These are phyloP conservation scores for Tolypocladium amazonense DNA, from an alignment of 2,329 filamentous ascomycete genomes.

Conservation along the genomic window DNA sequence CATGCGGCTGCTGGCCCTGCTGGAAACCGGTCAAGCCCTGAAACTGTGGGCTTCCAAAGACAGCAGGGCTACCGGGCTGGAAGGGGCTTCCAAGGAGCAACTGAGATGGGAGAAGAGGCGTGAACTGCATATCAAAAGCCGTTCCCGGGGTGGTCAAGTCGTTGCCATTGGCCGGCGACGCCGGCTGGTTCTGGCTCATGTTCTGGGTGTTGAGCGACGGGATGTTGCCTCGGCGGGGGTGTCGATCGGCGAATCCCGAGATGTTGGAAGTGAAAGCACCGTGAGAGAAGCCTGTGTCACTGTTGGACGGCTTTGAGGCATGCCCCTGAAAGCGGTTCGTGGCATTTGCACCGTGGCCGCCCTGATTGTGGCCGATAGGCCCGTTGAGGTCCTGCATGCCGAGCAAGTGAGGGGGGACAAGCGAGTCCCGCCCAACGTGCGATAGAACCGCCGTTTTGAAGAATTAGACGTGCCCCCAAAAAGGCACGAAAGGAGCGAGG, in stretches of 20 bases:
- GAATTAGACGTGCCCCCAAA: slow-evolving; percentile 42
- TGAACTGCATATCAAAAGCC: slow-evolving; percentile 96
- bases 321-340: slow-evolving; percentile 57
- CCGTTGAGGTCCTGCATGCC: slow-evolving; percentile 83
- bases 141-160: slow-evolving; percentile 83
- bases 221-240: slow-evolving; percentile 75
- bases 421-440: slow-evolving; percentile 68
- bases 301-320: slow-evolving; percentile 70
- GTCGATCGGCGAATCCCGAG: slow-evolving; percentile 75
- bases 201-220: slow-evolving; percentile 84
- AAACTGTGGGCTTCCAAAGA: slow-evolving; percentile 87
- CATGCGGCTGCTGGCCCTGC: slow-evolving; percentile 41
- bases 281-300: slow-evolving; percentile 85
- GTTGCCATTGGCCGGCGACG: slow-evolving; percentile 41
- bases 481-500: slow-evolving; percentile 33
- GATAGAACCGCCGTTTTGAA: slow-evolving; percentile 77
- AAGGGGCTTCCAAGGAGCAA: slow-evolving; percentile 92
- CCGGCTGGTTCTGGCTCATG: slow-evolving; percentile 33
- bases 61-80: slow-evolving; percentile 84
- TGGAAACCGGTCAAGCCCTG: slow-evolving; percentile 73
- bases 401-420: slow-evolving; percentile 78
- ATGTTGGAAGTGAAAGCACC: slow-evolving; percentile 85
- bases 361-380: slow-evolving; percentile 21
- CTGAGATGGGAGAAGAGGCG: slow-evolving; percentile 87
- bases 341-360: slow-evolving; percentile 29